Conservation (phyloP, 352 stramenopile species). For the Globisporangium mamillatum region DNA sequence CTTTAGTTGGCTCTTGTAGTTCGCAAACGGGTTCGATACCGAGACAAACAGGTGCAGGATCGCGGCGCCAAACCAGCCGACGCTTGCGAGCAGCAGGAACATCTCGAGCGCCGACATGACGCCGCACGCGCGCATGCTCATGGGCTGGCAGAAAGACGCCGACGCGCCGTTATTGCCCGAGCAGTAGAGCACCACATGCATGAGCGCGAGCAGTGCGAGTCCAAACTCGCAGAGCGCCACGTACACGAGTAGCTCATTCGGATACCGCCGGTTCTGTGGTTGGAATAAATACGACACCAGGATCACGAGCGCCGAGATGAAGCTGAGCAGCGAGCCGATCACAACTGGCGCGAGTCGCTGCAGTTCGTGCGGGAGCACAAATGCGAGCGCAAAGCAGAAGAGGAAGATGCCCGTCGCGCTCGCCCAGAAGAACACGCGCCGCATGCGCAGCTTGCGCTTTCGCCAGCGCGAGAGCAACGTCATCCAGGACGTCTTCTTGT, state of each 20-base stretch:
- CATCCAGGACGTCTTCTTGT: conserved; percentile 36
- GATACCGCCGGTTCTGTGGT: conserved; percentile 33
- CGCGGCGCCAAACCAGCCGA: conserved; percentile 67
- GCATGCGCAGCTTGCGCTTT: conserved; percentile 17
- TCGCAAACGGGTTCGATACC: conserved; percentile 71
- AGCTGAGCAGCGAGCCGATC: conserved; percentile 46
- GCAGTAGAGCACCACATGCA: conserved; percentile 47
- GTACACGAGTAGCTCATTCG: conserved; percentile 68
- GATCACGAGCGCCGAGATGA: conserved; percentile 47
- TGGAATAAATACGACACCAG: conserved; percentile 50
- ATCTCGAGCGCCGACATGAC: conserved; percentile 44
- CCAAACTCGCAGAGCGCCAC: conserved; percentile 61
- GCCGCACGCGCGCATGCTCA: conserved; percentile 37
- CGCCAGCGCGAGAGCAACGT: conserved; percentile 29
- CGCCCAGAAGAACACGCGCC: conserved; percentile 32
- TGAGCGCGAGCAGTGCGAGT: conserved; percentile 40
- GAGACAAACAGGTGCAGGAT: conserved; percentile 76
- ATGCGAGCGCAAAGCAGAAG: conserved; percentile 42
- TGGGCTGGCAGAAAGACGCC: conserved; percentile 26
- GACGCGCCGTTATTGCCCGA: conserved; percentile 11
- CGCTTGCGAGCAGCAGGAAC: conserved; percentile 54
- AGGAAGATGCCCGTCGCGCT: conserved; percentile 28
- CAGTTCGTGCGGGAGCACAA: conserved; percentile 33
- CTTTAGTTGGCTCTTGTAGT: conserved; percentile 60
- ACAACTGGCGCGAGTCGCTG: conserved; percentile 45